phyloP scores from a whole-genome alignment of 2,329 filamentous ascomycete genomes.

The Trichoderma sp. region DNA sequence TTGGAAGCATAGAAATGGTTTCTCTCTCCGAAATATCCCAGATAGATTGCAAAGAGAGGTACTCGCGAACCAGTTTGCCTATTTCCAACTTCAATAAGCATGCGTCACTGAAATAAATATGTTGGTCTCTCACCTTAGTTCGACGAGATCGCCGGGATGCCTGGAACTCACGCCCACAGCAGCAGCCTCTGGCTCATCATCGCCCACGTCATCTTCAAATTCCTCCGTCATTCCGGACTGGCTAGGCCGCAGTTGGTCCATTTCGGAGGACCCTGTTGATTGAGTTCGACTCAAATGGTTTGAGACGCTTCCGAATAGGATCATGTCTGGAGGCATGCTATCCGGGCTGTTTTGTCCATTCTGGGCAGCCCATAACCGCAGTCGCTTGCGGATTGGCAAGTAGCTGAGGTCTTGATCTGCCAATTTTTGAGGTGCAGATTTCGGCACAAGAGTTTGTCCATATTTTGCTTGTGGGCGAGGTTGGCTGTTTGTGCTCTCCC shows the following conservation, averaged over 20 bases:
- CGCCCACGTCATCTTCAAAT: conserved; percentile 29
- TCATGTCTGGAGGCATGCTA: conserved; percentile 26
- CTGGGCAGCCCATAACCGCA: conserved; percentile 41
- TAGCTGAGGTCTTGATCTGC: not conserved
- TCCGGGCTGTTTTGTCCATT: conserved; percentile 30
- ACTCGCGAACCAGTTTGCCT: conserved; percentile 39
- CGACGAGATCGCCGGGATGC: conserved; percentile 50
- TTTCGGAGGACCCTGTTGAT: conserved; percentile 32
- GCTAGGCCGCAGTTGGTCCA: conserved; percentile 30
- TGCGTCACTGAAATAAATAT: not conserved
- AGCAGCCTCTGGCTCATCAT: conserved; percentile 27
- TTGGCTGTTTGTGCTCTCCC: conserved; percentile 19
- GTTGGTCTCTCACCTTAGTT: conserved; percentile 39
- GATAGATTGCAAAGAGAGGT: conserved; percentile 50
- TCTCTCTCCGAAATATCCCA: conserved; percentile 49
- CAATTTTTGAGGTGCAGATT: not conserved
- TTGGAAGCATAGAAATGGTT: conserved; percentile 54
- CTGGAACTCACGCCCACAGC: conserved; percentile 28
- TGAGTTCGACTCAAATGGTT: conserved; percentile 35
- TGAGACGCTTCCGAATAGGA: conserved; percentile 28
- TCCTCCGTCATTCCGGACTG: conserved; percentile 26
- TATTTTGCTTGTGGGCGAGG: not conserved
- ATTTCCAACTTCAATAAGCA: conserved; percentile 16
- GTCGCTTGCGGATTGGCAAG: conserved; percentile 39
- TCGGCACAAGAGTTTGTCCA: conserved; percentile 14